Base-by-base conservation (phyloP, 2,329 filamentous ascomycete species). In the Claviceps quebecensis region DNA sequence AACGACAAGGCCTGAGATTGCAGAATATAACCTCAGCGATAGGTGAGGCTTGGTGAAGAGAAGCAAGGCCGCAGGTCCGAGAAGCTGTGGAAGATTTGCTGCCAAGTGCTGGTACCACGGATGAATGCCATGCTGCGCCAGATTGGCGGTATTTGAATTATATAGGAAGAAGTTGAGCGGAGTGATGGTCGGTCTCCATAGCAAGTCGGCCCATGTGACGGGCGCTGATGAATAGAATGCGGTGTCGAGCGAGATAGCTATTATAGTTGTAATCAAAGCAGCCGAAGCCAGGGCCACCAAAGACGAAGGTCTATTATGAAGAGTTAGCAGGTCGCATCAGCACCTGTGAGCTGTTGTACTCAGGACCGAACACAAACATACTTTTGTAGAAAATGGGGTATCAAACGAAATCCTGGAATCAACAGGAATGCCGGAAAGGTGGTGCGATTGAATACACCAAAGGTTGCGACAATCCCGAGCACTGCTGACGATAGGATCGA, bases 381-480 rank as follows among this genome's bases (percentile, higher is more conserved):
- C 86, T 84, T 91, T 66, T 82, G 81, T 65, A 79, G 70, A 63
- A 95, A 93, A 71, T 95, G 86, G 57, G 88, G 88, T 65, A 97
- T 72, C 62, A 98, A 74, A 63, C 83, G 83, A 63, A 95, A 71
- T 38, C 84, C 84, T 50, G 93, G 91, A 63, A 96, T 80, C 53
- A 95, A 66, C 55, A 98, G 70, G 65, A 95, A 98, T 14, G 90
- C 91, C 45, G 91, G 91, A 66, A 97, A 97, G 9, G 93, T 98
- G 61, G 97, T 96, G 57, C 93, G 82, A 69, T 97, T 98, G 69
- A 98, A 98, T 53, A 91, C 72, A 48, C 93, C 93, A 61, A 93
- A 86, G 14, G 95, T 84, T 49, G 80, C 75, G 51, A 96, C 80
- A 55, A 90, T 81, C 34, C 88, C 88, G 41, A 98, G 78, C 43